Conservation (phyloP, 495 filamentous ascomycete genomes). For the Neurospora cerealis region DNA sequence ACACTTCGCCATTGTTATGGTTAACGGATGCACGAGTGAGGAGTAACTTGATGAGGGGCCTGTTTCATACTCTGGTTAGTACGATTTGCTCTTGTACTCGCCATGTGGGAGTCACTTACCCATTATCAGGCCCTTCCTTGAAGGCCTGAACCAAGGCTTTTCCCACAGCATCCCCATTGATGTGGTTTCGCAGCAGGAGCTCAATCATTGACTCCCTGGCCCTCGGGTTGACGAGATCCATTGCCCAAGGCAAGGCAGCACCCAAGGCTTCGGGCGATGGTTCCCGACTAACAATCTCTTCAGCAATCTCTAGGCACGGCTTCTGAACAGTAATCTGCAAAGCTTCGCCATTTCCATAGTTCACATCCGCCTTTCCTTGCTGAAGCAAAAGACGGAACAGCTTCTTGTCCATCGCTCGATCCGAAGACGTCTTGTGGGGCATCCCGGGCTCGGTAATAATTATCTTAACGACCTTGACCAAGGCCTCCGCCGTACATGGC, state of each 20-base stretch:
- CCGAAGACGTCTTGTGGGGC: not conserved
- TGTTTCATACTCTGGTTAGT: not conserved
- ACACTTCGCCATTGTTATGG: constrained; percentile 24
- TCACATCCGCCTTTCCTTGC: constrained; percentile 33
- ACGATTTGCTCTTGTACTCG: not conserved
- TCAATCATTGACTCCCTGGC: not conserved
- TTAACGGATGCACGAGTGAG: constrained; percentile 18
- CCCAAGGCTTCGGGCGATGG: constrained; percentile 21
- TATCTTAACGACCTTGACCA: constrained; percentile 12
- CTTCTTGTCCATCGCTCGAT: constrained; percentile 14
- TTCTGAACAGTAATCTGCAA: constrained; percentile 27
- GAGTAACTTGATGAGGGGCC: constrained; percentile 11
- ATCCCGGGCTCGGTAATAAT: constrained; percentile 1
- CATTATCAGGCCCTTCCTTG: constrained; percentile 15
- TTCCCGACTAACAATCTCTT: constrained; percentile 22
- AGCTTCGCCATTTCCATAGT: constrained; percentile 24
- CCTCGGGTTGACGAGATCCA: constrained; percentile 11
- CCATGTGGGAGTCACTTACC: constrained; percentile 6
- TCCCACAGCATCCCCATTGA: constrained; percentile 20
- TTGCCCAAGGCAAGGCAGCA: constrained; percentile 15
- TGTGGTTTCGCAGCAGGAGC: constrained; percentile 14
- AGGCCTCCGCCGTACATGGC: constrained; percentile 13
- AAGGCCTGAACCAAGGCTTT: constrained; percentile 26
- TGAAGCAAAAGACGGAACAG: constrained; percentile 27
- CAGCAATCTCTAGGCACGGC: constrained; percentile 19